These are phyloP conservation scores for Mycena alexandri DNA, from an alignment of 768 basidiomycete species.

Conservation along the genomic window DNA sequence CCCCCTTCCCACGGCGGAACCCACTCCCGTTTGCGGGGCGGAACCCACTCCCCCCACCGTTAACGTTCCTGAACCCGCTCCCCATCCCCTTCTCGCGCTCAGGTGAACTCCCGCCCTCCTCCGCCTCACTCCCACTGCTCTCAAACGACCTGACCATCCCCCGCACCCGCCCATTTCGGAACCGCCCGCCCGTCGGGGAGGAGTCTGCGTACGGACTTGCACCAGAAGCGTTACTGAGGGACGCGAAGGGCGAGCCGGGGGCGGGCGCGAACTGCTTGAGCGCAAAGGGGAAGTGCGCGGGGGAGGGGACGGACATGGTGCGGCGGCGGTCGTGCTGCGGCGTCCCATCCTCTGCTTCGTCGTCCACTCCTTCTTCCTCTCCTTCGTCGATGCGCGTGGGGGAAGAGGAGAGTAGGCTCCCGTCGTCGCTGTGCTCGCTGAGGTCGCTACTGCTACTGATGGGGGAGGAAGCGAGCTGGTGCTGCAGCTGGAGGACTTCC, in stretches of 20 bases:
- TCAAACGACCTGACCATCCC: slow-evolving; percentile 38
- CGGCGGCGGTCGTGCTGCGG: slow-evolving; percentile 19
- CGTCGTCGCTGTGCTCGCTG: slow-evolving; percentile 4
- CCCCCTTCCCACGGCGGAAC: not conserved
- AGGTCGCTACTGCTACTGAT: too few relatives aligned
- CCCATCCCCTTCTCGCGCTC: slow-evolving; percentile 16
- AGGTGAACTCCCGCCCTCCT: slow-evolving; percentile 19
- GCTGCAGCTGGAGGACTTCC: slow-evolving; percentile 26
- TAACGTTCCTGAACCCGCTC: slow-evolving; percentile 16
- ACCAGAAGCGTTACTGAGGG: not conserved
- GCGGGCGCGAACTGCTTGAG: slow-evolving; percentile 8
- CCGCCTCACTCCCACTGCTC: slow-evolving; percentile 37
- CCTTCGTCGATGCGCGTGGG: slow-evolving; percentile 14
- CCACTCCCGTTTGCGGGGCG: slow-evolving; percentile 14
- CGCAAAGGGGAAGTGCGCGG: not conserved
- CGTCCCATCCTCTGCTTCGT: slow-evolving; percentile 21
- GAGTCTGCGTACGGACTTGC: not conserved
- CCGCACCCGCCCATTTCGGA: slow-evolving; percentile 35
- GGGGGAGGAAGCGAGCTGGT: slow-evolving; percentile 17
- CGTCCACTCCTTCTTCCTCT: not conserved
- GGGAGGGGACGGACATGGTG: slow-evolving; percentile 16
- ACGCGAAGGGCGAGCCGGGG: slow-evolving; percentile 10
- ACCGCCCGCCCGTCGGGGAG: slow-evolving; percentile 4
- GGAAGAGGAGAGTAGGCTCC: not conserved
- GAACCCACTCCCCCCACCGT: not conserved